Evolutionary conservation across 176 grass and related monocot genomes (phyloP), one percentile per base, ranked within the genome.

Genomic region (Lolium perenne): DNA sequence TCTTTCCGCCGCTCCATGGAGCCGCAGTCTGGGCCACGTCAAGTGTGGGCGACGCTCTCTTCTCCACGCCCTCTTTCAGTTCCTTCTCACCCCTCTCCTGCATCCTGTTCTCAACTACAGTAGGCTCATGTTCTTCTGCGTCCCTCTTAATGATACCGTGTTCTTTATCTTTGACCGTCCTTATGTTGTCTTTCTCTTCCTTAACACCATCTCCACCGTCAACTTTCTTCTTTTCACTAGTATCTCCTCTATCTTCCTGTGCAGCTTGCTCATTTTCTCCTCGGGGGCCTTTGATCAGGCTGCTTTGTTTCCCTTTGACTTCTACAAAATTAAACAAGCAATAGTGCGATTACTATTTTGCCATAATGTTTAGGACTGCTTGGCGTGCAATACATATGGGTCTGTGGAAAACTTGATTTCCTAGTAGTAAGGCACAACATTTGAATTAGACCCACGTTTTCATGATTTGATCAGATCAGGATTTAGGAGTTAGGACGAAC

Each of bases 61-160:
- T 65, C 16, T 80, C 17, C 23, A 35, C 4, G 2, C 4, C 8
- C 26, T 77, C 26, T 26, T 80, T 14, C 1, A 17, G 2, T 35
- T 81, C 23, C 78, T 88, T 75, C 2, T n/a, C 0, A 45, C 41
- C 20, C 41, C 4, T 45, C 7, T 50, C 46, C 78, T 79, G 76
- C 57, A 82, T 38, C 3, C 56, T 58, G 20, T 86, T 21, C 47
- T 78, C 13, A 57, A 83, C 84, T 17, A 79, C 18, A 7, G 1
- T 57, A 7, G 18, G 47, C 0, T n/a, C 13, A 0, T 26, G 35
- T 64, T 83, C 0, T 0, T 23, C 35, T 55, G 1, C 0, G 0
- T 16, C 72, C 1, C 26, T 0, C 8, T 23, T 38, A 13, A 13
- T 48, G 48, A 16, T 16, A 54, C 11, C 0, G 1, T 32, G 8